These are phyloP conservation scores for Phytopythium mirpurense DNA, from an alignment of 352 stramenopile genomes.

Conservation along the genomic window DNA sequence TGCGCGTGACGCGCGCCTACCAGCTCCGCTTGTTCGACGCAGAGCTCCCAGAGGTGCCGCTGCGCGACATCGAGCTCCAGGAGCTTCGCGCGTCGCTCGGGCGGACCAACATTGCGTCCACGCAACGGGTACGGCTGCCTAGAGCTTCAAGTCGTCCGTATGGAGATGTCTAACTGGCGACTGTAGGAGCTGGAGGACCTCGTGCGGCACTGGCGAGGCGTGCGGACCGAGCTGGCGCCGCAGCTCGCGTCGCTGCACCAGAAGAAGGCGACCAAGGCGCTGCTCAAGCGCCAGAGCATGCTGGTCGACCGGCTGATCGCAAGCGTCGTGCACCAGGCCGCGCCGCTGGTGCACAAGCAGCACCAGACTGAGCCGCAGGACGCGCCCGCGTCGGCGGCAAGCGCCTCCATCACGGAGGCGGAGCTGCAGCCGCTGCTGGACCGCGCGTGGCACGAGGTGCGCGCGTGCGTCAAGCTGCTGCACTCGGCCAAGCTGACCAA, in stretches of 20 bases:
- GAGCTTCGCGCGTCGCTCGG: constrained; percentile 42
- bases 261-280: constrained; percentile 50
- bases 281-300: constrained; percentile 47
- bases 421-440: constrained; percentile 23
- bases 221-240: constrained; percentile 36
- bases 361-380: constrained; percentile 10
- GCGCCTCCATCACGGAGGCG: not conserved
- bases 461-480: constrained; percentile 55
- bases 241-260: constrained; percentile 61
- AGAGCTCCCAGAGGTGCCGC: constrained; percentile 37
- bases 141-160: not conserved
- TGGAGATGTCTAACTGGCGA: too few relatives aligned
- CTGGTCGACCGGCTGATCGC: constrained; percentile 50
- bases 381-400: too few relatives aligned
- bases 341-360: constrained; percentile 9
- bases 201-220: constrained; percentile 48
- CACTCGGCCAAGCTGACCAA: constrained; percentile 66
- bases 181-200: constrained; percentile 60
- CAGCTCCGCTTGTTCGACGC: constrained; percentile 50
- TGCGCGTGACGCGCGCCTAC: constrained; percentile 52
- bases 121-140: constrained; percentile 16
- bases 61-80: constrained; percentile 43
- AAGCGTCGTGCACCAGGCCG: constrained; percentile 21
- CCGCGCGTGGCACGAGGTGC: constrained; percentile 51
- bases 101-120: constrained; percentile 50